Evolutionary conservation across 257 asterid genomes (phyloP).

Genomic region (Fraxinus cuspidata): DNA sequence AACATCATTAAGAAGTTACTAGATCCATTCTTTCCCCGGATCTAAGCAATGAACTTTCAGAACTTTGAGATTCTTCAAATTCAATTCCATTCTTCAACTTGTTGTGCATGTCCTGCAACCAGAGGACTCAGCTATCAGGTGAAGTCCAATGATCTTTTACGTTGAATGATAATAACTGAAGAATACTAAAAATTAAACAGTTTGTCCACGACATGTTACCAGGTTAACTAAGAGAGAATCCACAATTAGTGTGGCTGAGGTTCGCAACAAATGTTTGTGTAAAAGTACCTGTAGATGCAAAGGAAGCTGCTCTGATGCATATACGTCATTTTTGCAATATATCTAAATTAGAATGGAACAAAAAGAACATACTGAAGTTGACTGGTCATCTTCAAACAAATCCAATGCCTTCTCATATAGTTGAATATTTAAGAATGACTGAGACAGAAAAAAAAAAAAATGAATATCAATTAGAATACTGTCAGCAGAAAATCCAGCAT

Average conservation of each 20-base stretch:
- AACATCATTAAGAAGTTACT: conserved; percentile 42
- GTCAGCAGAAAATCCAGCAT: conserved; percentile 17
- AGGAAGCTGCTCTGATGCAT: conserved; percentile 20
- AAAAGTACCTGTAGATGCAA: conserved; percentile 56
- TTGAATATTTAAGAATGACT: conserved; percentile 84
- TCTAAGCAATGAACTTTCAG: conserved; percentile 53
- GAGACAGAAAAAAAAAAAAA: conserved; percentile 28
- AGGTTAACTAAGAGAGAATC: conserved; percentile 72
- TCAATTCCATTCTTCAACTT: conserved; percentile 76
- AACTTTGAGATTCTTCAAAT: conserved; percentile 63
- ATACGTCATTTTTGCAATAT: conserved; percentile 10
- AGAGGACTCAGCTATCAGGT: conserved; percentile 22
- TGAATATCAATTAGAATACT: conserved; percentile 24
- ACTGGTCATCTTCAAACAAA: conserved; percentile 85
- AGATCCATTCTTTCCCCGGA: conserved; percentile 69
- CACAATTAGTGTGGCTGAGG: conserved; percentile 71
- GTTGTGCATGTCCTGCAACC: conserved; percentile 67
- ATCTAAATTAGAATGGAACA: conserved; percentile 14
- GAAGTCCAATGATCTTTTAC: conserved; percentile 20
- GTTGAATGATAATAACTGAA: neutral
- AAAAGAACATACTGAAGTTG: conserved; percentile 68
- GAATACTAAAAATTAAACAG: neutral
- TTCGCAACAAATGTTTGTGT: conserved; percentile 89
- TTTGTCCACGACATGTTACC: conserved; percentile 41
- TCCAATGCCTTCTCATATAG: conserved; percentile 91